Percentiles rank a stretch among this genome's conserved stretches.
Evolutionary conservation across 2,329 filamentous ascomycete genomes (phyloP).

Genomic region (Colletotrichum somersetense): DNA sequence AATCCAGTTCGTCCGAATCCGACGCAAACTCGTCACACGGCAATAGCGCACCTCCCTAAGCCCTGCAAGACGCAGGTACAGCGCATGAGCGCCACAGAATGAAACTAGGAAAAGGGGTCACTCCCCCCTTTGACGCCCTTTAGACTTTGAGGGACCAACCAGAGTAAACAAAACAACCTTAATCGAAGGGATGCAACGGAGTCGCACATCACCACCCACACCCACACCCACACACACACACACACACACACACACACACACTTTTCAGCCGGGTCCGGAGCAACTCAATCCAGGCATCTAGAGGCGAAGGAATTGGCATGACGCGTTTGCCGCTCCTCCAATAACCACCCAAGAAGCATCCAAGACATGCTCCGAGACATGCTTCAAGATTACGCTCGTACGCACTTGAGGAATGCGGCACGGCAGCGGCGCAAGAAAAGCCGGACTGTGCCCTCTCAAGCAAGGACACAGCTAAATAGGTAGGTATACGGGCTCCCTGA

Average conservation of each 20-base stretch:
- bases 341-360: conserved; percentile 2
- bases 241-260: not conserved
- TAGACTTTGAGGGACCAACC: conserved; percentile 1
- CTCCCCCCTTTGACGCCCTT: not conserved
- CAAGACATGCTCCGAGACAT: not conserved
- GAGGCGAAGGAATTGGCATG: not conserved
- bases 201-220: not conserved
- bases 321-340: conserved; percentile 2
- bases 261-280: not conserved
- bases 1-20: conserved; percentile 9
- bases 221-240: not conserved
- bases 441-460: not conserved
- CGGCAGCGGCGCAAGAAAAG: conserved; percentile 8
- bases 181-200: conserved; percentile 17
- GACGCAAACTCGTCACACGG: not conserved
- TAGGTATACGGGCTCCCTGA: not conserved
- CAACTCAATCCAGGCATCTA: not conserved
- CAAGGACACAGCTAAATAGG: not conserved
- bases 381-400: not conserved
- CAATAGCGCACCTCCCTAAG: not conserved
- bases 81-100: not conserved
- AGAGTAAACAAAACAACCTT: conserved; percentile 36
- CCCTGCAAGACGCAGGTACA: conserved; percentile 36
- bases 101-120: not conserved
- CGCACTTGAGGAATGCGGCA: conserved; percentile 6